These are phyloP conservation scores for Termitomyces bulborhizus DNA, from an alignment of 768 basidiomycete genomes.

Conservation along the genomic window DNA sequence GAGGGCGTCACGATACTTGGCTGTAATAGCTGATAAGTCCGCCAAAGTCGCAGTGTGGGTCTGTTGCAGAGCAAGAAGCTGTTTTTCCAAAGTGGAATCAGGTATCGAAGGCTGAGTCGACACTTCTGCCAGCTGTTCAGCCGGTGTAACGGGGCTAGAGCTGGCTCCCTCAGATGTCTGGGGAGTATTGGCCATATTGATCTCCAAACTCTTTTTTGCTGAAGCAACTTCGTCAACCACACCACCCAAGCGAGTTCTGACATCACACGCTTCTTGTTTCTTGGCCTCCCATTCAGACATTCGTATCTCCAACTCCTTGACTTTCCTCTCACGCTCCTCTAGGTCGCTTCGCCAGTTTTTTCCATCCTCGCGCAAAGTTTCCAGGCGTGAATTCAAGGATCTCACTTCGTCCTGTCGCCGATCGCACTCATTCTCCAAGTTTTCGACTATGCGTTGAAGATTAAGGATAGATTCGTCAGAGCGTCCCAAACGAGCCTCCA, in stretches of 20 bases:
- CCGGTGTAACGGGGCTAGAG: conserved; percentile 20
- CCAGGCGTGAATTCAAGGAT: conserved; percentile 64
- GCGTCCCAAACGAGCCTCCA: conserved; percentile 75
- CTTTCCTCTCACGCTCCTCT: conserved; percentile 72
- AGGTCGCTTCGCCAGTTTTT: conserved; percentile 82
- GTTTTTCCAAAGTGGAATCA: conserved; percentile 43
- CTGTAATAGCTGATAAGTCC: conserved; percentile 71
- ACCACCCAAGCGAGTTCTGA: conserved; percentile 57
- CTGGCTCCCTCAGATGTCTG: conserved; percentile 10
- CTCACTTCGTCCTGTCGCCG: conserved; percentile 68
- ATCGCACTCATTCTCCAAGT: conserved; percentile 71
- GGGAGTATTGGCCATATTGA: conserved; percentile 27
- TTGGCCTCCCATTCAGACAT: conserved; percentile 75
- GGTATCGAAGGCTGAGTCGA: conserved; percentile 22
- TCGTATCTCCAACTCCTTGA: conserved; percentile 71
- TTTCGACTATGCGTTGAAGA: conserved; percentile 67
- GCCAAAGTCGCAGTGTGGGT: conserved; percentile 75
- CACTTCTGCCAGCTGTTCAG: conserved; percentile 19
- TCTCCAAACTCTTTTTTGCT: conserved; percentile 63
- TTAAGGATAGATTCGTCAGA: conserved; percentile 72
- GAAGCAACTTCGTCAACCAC: conserved; percentile 67
- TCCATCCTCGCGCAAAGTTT: conserved; percentile 63
- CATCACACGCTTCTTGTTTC: conserved; percentile 60
- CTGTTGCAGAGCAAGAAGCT: conserved; percentile 72
- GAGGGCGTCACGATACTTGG: conserved; percentile 85